Conservation (phyloP, 179 eudicot species). For the Patellifolia procumbens region DNA sequence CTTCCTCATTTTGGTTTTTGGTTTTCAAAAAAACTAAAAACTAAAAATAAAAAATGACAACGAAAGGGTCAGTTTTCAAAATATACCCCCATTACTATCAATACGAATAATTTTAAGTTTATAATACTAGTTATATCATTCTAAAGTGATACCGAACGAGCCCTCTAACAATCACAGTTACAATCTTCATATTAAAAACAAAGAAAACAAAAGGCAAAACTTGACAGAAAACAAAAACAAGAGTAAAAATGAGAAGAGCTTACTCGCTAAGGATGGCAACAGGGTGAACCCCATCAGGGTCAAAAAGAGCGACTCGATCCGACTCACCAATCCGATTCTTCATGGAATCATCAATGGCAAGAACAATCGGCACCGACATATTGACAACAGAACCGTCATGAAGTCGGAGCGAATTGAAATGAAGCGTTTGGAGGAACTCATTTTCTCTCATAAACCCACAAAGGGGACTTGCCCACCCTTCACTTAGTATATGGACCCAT, state of each 20-base stretch:
- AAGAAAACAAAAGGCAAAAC: neutral
- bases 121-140: no score
- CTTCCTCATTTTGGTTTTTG: no score
- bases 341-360: constrained; percentile 61
- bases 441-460: constrained; percentile 87
- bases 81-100: no score
- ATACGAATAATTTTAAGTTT: no score
- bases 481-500: constrained; percentile 94
- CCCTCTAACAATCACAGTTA: no score
- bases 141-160: no score
- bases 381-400: constrained; percentile 67
- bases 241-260: constrained; percentile 11
- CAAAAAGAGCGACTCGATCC: constrained; percentile 60
- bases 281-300: constrained; percentile 37
- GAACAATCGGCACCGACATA: constrained; percentile 96
- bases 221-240: neutral
- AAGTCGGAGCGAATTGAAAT: constrained; percentile 84
- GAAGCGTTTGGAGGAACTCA: constrained; percentile 99
- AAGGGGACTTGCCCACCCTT: constrained; percentile 98
- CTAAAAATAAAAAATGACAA: no score
- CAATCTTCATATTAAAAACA: neutral
- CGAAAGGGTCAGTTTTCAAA: no score
- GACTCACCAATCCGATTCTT: constrained; percentile 58
- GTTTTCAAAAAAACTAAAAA: no score
- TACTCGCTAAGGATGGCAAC: constrained; percentile 79